Evolutionary conservation across 2,329 filamentous ascomycete genomes (phyloP), one percentile per base, ranked within the genome.

Genomic region (Orbilia javanica): DNA sequence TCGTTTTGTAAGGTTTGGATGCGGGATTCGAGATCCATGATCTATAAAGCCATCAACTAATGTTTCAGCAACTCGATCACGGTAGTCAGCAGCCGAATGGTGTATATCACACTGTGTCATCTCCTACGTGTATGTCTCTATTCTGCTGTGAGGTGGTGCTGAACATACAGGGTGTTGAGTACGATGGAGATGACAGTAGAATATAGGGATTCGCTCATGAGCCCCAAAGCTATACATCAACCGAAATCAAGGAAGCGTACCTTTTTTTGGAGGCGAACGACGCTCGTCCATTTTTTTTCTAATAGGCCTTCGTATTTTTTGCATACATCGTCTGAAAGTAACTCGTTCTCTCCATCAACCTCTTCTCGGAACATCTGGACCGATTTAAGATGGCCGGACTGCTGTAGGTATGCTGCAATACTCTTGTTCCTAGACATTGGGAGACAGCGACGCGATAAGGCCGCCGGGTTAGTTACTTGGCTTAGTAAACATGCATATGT

Each of bases 211-310:
- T 50, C 44, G 18, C n/a, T 42, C 10, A 42, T 20, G 36, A 55
- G 20, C 15, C 18, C 20, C 48, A 4, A 27, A 46, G 39, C 10
- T 52, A n/a, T 29, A 39, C 5, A 65, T n/a, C 13, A 29, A 25
- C 18, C 52, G 20, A 27, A 39, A 42, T 20, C 22, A 34, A 29
- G 31, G 63, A 55, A 66, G 52, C 84, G 63, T 85, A 92, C 93
- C 92, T 97, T 98, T 85, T 97, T 97, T 85, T 98, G 95, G 84
- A 98, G 85, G 79, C 95, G 89, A 82, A 97, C 94, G 29, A 98
- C 92, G 82, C 93, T 96, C 20, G 95, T 98, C 95, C 95, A 98
- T 87, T 98, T 98, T 89, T 97, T 97, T 87, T 98, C 95, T 81
- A 98, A 85, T 29, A 98, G 85, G 1, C 93, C 92, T 85, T 97